A percentile compares a stretch with the other conserved stretches of the same genome.
Conservation (phyloP, 2,329 filamentous ascomycete species). For the Thermothelomyces thermophilus region DNA sequence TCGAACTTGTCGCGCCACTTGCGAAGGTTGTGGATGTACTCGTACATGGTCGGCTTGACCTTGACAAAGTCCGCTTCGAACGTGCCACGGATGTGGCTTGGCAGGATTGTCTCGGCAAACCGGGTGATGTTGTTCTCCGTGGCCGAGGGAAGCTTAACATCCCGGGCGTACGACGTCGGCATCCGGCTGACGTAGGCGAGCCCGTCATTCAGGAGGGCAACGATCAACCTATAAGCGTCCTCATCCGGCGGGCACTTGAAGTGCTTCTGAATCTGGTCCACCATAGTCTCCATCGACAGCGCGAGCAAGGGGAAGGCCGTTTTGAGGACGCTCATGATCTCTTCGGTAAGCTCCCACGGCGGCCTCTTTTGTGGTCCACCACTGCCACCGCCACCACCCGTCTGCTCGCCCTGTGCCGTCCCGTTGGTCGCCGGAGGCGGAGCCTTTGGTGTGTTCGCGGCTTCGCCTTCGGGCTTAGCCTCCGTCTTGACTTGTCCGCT, state of each 20-base stretch:
- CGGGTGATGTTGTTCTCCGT: slow-evolving; percentile 96
- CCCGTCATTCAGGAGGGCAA: slow-evolving; percentile 94
- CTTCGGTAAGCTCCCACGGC: slow-evolving; percentile 94
- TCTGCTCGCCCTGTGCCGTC: slow-evolving; percentile 18
- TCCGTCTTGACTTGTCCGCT: slow-evolving; percentile 41
- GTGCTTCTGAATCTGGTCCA: slow-evolving; percentile 96
- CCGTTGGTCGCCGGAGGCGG: slow-evolving; percentile 18
- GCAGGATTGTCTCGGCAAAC: slow-evolving; percentile 93
- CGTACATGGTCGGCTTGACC: slow-evolving; percentile 93
- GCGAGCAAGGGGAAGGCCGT: slow-evolving; percentile 94
- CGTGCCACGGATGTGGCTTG: slow-evolving; percentile 86
- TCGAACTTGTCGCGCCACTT: slow-evolving; percentile 97
- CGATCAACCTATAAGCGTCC: slow-evolving; percentile 93
- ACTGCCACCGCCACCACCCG: slow-evolving; percentile 19
- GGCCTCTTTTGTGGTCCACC: slow-evolving; percentile 64
- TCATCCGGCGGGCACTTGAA: slow-evolving; percentile 99
- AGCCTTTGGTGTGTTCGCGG: slow-evolving; percentile 21
- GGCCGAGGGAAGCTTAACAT: slow-evolving; percentile 80
- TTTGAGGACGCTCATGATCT: slow-evolving; percentile 91
- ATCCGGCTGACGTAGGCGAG: slow-evolving; percentile 86
- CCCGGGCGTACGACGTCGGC: slow-evolving; percentile 78
- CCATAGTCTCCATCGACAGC: slow-evolving; percentile 98
- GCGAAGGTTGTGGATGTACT: slow-evolving; percentile 95
- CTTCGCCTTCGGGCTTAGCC: slow-evolving; percentile 18
- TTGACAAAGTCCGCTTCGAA: slow-evolving; percentile 97